phyloP scores from a whole-genome alignment of 345 rosid species.

The Nasturtium officinale region DNA sequence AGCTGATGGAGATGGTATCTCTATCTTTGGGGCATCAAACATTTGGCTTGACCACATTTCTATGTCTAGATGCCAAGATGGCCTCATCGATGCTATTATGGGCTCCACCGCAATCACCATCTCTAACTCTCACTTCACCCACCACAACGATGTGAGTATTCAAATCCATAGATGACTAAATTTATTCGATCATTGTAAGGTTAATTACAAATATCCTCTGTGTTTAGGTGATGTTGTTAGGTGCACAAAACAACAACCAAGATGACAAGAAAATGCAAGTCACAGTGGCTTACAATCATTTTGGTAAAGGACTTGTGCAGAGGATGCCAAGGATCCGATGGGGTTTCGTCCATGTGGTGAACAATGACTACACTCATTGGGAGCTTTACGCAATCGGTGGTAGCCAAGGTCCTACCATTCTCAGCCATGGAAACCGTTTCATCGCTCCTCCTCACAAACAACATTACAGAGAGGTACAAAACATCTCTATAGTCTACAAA shows the following conservation, averaged over 20 bases:
- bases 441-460: slow-evolving; percentile 53
- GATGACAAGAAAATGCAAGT: slow-evolving; percentile 60
- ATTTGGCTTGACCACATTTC: slow-evolving; percentile 89
- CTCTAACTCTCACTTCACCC: slow-evolving; percentile 77
- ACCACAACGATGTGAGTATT: slow-evolving; percentile 56
- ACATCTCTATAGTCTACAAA: not conserved
- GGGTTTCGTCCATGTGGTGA: slow-evolving; percentile 78
- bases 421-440: slow-evolving; percentile 80
- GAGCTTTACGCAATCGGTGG: slow-evolving; percentile 77
- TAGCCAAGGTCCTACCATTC: slow-evolving; percentile 62
- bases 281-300: slow-evolving; percentile 75
- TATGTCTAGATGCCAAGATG: slow-evolving; percentile 65
- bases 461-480: slow-evolving; percentile 51
- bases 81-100: slow-evolving; percentile 70
- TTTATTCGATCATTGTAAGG: not conserved
- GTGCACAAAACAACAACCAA: slow-evolving; percentile 52
- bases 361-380: slow-evolving; percentile 84
- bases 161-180: not conserved
- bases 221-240: slow-evolving; percentile 63
- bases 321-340: slow-evolving; percentile 79
- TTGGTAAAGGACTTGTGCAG: slow-evolving; percentile 71
- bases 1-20: slow-evolving; percentile 85
- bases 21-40: slow-evolving; percentile 63
- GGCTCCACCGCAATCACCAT: slow-evolving; percentile 81
- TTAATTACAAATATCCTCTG: not conserved